Base-by-base conservation (phyloP, 257 asterid species). In the Penstemon eatonii region DNA sequence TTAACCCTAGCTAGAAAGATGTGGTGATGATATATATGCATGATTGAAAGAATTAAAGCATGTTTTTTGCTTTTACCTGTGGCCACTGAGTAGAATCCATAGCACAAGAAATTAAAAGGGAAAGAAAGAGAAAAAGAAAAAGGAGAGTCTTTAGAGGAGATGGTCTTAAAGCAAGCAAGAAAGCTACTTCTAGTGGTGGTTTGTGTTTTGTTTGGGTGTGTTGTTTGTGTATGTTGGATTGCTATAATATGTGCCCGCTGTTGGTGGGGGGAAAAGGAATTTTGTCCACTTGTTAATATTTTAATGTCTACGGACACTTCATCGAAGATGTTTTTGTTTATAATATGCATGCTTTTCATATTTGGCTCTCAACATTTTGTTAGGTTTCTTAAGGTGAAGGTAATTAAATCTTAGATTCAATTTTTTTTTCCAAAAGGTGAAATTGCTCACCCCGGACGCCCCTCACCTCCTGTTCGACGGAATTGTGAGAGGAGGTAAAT, bases 1-100 rank as follows among this genome's bases (percentile, higher is more conserved):
- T 68, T 53, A 72, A 72, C 44, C 67, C 79, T 76, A 68, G 80
- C 82, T 71, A 79, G 79, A 68, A 72, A 84, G 82, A 72, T 44
- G 75, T n/a, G 60, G 84, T 79, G 63, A 84, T 86, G 85, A 83
- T 82, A 72, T 68, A 25, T 25, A 25, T 25, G 33, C 33, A 25
- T 25, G 71, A 71, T 67, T 9, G 79, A 79, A 77, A 74, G 76
- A 70, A 83, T 25, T 25, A 54, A 58, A 67, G 69, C 63, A 75
- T 64, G 78, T 68, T 71, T 74, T 76, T 58, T 60, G 3, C 71
- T 68, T 82, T 90, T 91, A 91, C 98, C 98, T 87, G 98, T 91
- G 95, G 92, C 96, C 96, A 91, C 90, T 87, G 89, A 87, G 89
- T 82, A 87, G 86, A 79, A 86, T 91, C 96, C 96, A 89, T 91